Base-by-base conservation (phyloP, 768 basidiomycete species). In the Mycena latifolia region DNA sequence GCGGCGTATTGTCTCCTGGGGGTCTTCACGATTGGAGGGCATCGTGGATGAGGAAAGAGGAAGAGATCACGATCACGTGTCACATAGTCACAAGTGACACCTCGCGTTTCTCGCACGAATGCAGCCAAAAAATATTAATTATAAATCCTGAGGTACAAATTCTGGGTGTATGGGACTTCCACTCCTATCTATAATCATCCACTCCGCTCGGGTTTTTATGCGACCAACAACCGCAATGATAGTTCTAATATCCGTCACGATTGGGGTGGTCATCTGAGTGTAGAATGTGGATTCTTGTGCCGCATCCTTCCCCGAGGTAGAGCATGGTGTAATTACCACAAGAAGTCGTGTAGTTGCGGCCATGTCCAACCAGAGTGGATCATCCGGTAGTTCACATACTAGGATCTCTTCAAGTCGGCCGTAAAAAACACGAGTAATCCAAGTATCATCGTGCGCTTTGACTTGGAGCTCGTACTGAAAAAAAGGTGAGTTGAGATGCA, bases 261-360 rank as follows among this genome's bases (percentile, higher is more conserved):
- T 43, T 24, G 54, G 47, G 2, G 33, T 9, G 0, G 24, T 27
- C 33, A 53, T 50, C 2, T 28, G 33, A 5, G 28, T 50, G 55
- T 69, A 70, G 6, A n/a, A 22, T 5, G 58, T 45, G 6, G 54
- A 8, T n/a, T 59, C 51, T 10, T 39, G 15, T 5, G 56, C 20
- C 8, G 72, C 71, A 46, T 73, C 72, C 29, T 53, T 58, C n/a
- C 71, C 64, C 14, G n/a, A 22, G 3, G 71, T 72, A 11, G 27
- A 6, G 29, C 56, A 69, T 8, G 71, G 71, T 0, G 51, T 64
- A 25, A 72, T 66, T n/a, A 72, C 58, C 0, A 62, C 71, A 0
- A 72, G 46, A 1, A 69, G 53, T 1, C 56, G 54, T 0, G 35
- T 53, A 3, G 20, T 31, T 5, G 51, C 58, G 5, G 53, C 24